Evolutionary conservation across 257 asterid genomes (phyloP), one percentile per base, ranked within the genome.

Genomic region (Solanum arcanum): DNA sequence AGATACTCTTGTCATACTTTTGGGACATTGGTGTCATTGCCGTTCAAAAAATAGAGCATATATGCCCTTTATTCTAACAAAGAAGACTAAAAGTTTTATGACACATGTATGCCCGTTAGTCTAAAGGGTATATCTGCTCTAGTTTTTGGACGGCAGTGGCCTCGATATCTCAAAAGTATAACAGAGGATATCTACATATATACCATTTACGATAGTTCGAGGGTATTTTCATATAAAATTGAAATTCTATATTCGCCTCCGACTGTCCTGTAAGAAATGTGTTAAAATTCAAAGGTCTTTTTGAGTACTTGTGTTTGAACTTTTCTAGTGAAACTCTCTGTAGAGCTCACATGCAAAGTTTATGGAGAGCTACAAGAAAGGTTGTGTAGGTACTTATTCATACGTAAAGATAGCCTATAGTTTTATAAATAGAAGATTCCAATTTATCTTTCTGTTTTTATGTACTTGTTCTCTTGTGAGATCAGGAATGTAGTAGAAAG

Each of bases 331-430:
- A 42, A 42, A 12, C n/a, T 80, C 9, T 46, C 69, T 49, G 85
- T 81, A 81, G 85, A 81, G 85, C 20, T 81, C 85, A 81, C 86
- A 84, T 62, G 86, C 86, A 84, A 84, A 60, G 59, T 60, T 64
- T 41, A 64, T 59, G 25, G 66, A 9, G 59, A 21, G 59, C 37
- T 41, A 21, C 39, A 64, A 84, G 23, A 68, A 84, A 41, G 44
- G 18, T 6, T 42, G 62, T 52, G n/a, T 27, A 62, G 56, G 16
- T 84, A 12, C 12, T 66, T 21, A 66, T 41, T 21, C 87, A 84
- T 70, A 66, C 41, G 44, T 59, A 84, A 84, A 84, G 66, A 31
- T 25, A 66, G 39, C 64, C 80, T 66, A 21, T 39, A 18, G 81
- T 62, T 62, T 80, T 47, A 80, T 35, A 66, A 84, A 84, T 84